These are phyloP conservation scores for Trebouxiophyceae sp. DNA, from an alignment of 163 green algal genomes.

Conservation along the genomic window DNA sequence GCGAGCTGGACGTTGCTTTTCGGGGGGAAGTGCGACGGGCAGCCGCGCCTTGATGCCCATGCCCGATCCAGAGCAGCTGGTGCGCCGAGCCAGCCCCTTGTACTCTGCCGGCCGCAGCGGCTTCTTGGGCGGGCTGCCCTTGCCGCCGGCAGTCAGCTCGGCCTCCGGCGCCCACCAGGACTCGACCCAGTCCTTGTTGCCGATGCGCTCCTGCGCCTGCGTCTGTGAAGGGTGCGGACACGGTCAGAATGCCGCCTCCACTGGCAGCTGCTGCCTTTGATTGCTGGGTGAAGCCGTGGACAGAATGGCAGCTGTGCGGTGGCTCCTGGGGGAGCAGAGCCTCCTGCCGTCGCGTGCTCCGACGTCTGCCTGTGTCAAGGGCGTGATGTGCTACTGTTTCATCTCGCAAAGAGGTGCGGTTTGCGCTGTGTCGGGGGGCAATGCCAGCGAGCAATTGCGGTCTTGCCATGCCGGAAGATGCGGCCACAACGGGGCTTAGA, in stretches of 20 bases:
- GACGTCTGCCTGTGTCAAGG: background rate
- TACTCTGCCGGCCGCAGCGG: slow-evolving; percentile 9
- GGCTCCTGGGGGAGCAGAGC: no score
- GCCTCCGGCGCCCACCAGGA: background rate
- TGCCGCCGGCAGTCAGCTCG: background rate
- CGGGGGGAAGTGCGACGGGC: no score
- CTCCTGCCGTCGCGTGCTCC: no score
- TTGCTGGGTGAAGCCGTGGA: background rate
- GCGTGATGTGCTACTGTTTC: background rate
- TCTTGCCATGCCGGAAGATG: no score
- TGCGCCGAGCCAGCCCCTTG: slow-evolving; percentile 15
- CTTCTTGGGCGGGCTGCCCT: background rate
- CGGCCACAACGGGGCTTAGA: no score
- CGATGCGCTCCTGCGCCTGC: background rate
- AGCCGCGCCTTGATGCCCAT: slow-evolving; percentile 48
- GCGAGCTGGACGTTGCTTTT: no score
- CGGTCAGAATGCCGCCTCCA: no score
- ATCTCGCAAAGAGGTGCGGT: background rate
- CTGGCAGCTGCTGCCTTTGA: no score
- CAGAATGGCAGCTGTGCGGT: no score
- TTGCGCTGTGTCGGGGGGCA: no score
- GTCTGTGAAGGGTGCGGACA: no score
- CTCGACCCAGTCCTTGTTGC: background rate
- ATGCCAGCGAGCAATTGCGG: no score
- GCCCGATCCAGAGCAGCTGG: slow-evolving; percentile 22